A percentile compares a stretch with the other conserved stretches of the same genome.
Conservation (phyloP, 257 asterid species). For the Handroanthus guayacan region DNA sequence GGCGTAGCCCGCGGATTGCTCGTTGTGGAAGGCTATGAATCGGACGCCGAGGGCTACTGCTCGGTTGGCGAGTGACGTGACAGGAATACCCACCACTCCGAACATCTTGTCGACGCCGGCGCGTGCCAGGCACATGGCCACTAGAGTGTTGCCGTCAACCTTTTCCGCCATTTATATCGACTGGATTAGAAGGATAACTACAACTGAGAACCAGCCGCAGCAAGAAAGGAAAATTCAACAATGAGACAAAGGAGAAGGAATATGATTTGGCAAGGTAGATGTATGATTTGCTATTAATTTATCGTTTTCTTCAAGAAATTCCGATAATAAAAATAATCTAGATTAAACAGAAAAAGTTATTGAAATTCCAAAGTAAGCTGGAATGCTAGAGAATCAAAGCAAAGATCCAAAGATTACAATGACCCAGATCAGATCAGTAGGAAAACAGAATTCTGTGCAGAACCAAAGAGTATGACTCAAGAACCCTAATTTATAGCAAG, state of each 20-base stretch:
- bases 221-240: neutral
- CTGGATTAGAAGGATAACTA: neutral
- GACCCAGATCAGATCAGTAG: no score
- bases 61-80: constrained; percentile 80
- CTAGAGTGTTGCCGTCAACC: constrained; percentile 72
- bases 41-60: constrained; percentile 81
- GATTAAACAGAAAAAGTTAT: no score
- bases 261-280: neutral
- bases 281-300: neutral
- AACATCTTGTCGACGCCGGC: constrained; percentile 78
- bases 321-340: no score
- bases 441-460: no score
- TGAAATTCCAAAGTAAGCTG: no score
- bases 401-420: no score
- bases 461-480: no score
- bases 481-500: no score
- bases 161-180: constrained; percentile 50
- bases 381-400: no score
- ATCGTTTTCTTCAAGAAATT: constrained; percentile 11
- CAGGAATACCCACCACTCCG: constrained; percentile 93
- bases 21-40: constrained; percentile 94
- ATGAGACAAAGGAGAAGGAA: neutral
- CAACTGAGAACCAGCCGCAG: neutral
- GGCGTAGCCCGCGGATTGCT: constrained; percentile 96
- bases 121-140: constrained; percentile 77